A percentile compares a stretch with the other conserved stretches of the same genome.
phyloP scores from a whole-genome alignment of 306 rosid species.

The Quercus glauca region DNA sequence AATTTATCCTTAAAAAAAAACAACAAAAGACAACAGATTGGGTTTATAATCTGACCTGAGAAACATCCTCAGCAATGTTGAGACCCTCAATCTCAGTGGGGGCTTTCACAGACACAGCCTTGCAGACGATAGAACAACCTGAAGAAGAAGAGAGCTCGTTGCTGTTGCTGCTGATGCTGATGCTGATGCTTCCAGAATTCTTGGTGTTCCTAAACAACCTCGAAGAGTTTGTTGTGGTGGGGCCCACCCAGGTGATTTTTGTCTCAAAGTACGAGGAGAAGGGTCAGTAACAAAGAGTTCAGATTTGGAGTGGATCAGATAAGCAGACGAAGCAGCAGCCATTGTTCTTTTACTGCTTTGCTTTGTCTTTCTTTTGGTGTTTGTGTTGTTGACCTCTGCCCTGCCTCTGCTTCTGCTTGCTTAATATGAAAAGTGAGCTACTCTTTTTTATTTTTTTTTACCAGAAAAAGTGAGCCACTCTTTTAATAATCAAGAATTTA shows the following conservation, averaged over 20 bases:
- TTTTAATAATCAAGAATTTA: too few species aligned
- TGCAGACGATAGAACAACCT: conserved; percentile 45
- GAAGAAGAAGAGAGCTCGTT: conserved; percentile 11
- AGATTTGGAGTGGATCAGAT: conserved; percentile 38
- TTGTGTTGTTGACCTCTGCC: background rate
- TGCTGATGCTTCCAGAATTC: conserved; percentile 6
- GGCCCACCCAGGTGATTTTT: conserved; percentile 11
- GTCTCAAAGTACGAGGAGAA: conserved; percentile 23
- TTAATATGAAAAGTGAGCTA: too few species aligned
- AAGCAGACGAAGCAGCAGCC: conserved; percentile 66
- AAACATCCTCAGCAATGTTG: conserved; percentile 85
- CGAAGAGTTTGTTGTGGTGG: conserved; percentile 4
- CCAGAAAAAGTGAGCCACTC: too few species aligned
- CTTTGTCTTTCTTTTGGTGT: background rate
- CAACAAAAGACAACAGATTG: background rate
- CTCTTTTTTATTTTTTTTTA: too few species aligned
- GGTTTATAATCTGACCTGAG: conserved; percentile 41
- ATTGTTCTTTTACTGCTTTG: conserved; percentile 20
- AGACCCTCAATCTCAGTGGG: conserved; percentile 71
- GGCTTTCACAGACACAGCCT: conserved; percentile 60
- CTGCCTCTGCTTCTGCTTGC: too few species aligned
- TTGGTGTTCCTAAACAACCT: background rate
- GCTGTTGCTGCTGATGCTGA: background rate
- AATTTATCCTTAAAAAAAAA: background rate
- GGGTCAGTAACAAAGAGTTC: conserved; percentile 15